Evolutionary conservation across 75 land plant genomes (phyloP).

Genomic region (Cupressus sempervirens): DNA sequence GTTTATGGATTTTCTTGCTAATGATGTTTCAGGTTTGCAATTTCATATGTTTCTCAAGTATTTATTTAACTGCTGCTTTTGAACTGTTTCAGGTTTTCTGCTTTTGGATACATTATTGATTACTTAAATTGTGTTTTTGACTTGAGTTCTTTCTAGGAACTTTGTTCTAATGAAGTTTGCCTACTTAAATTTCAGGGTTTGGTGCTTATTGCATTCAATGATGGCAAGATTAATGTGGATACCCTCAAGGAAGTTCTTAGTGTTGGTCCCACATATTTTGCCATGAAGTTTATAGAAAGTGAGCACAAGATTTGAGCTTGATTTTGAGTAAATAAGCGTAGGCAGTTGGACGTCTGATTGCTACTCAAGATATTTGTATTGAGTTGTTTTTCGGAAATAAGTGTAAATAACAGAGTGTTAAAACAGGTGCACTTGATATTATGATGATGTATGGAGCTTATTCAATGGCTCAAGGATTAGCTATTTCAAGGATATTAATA

Average conservation of each 20-base stretch:
- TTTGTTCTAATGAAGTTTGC: neutral
- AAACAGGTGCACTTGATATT: conserved; percentile 75
- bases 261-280: conserved; percentile 79
- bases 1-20: conserved; percentile 88
- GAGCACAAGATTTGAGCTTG: conserved; percentile 19
- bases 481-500: conserved; percentile 64
- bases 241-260: conserved; percentile 75
- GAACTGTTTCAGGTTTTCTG: neutral
- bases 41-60: neutral
- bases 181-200: conserved; percentile 42
- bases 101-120: neutral
- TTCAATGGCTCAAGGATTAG: conserved; percentile 60
- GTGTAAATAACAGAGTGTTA: neutral
- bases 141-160: neutral
- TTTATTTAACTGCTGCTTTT: neutral
- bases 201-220: conserved; percentile 70
- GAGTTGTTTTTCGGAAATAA: neutral
- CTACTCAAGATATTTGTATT: neutral
- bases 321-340: neutral
- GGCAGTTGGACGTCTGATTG: neutral
- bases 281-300: conserved; percentile 87
- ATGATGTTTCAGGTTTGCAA: conserved; percentile 83
- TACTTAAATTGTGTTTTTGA: conserved; percentile 3
- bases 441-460: conserved; percentile 88
- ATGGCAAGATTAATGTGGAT: conserved; percentile 36